Conservation (phyloP, 345 rosid genomes). For the Lepidium didymum region DNA sequence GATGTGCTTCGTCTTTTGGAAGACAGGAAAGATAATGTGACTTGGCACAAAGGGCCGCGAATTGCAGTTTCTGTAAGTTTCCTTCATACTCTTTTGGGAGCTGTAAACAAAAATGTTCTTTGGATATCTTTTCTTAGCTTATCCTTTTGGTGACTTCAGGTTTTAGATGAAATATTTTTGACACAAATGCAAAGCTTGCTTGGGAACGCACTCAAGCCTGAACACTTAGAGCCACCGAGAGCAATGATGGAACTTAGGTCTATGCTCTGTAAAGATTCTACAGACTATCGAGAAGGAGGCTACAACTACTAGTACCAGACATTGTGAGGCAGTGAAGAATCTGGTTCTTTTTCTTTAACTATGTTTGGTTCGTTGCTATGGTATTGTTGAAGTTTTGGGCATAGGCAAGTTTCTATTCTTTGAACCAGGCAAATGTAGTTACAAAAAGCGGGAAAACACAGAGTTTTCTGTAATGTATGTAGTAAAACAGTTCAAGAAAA, state of each 20-base stretch:
- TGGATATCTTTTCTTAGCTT: not conserved
- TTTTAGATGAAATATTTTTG: conserved; percentile 74
- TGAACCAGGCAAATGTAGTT: not conserved
- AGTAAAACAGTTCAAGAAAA: not conserved
- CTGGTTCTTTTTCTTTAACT: not conserved
- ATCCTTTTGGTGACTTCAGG: conserved; percentile 32
- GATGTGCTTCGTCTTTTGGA: conserved; percentile 76
- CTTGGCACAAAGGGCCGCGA: conserved; percentile 85
- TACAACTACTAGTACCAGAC: conserved; percentile 30
- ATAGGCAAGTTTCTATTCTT: not conserved
- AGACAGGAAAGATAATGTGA: conserved; percentile 69
- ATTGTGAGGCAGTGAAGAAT: not conserved
- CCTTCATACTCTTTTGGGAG: not conserved
- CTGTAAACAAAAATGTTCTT: not conserved
- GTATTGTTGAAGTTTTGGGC: not conserved
- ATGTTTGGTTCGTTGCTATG: conserved; percentile 5
- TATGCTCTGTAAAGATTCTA: conserved; percentile 74
- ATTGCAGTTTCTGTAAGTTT: conserved; percentile 72
- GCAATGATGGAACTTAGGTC: conserved; percentile 84
- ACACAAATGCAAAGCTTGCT: conserved; percentile 84
- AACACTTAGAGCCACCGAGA: conserved; percentile 78
- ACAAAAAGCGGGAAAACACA: not conserved
- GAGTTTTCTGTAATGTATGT: not conserved
- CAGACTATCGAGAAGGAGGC: conserved; percentile 37
- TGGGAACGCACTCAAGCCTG: conserved; percentile 66